These are phyloP conservation scores for Eutrema heterophyllum DNA, from an alignment of 345 rosid genomes.

Conservation along the genomic window DNA sequence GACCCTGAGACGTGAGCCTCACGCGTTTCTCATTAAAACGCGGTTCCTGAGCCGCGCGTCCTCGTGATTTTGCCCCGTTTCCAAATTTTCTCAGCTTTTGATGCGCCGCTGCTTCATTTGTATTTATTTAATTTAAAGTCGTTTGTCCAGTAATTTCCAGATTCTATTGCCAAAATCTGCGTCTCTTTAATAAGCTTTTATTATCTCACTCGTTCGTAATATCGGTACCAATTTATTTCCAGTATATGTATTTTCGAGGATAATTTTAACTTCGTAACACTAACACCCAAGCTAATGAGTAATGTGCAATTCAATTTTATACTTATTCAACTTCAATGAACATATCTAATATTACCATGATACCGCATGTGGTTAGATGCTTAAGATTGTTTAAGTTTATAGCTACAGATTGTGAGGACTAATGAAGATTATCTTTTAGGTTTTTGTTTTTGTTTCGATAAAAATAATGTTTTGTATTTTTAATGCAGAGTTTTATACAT, in stretches of 20 bases:
- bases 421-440: too few relatives aligned
- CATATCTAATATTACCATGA: too few relatives aligned
- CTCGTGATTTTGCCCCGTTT: slow-evolving; percentile 29
- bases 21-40: slow-evolving; percentile 21
- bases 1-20: slow-evolving; percentile 11
- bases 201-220: neutral
- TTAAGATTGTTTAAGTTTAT: too few relatives aligned
- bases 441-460: too few relatives aligned
- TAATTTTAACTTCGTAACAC: neutral
- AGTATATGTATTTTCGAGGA: neutral
- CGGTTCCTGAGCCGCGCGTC: slow-evolving; percentile 34
- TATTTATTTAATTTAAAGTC: neutral
- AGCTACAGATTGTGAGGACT: too few relatives aligned
- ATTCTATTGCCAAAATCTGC: slow-evolving; percentile 20
- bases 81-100: neutral
- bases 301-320: neutral
- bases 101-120: slow-evolving; percentile 20
- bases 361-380: too few relatives aligned
- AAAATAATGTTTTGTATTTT: too few relatives aligned
- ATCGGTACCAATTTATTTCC: neutral
- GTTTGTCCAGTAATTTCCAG: slow-evolving; percentile 1
- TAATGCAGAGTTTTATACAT: too few relatives aligned
- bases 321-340: neutral
- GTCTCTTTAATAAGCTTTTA: slow-evolving; percentile 1
- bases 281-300: neutral